Base-by-base conservation (phyloP, 2,329 filamentous ascomycete genomes). In the Spiromastix sp. region DNA sequence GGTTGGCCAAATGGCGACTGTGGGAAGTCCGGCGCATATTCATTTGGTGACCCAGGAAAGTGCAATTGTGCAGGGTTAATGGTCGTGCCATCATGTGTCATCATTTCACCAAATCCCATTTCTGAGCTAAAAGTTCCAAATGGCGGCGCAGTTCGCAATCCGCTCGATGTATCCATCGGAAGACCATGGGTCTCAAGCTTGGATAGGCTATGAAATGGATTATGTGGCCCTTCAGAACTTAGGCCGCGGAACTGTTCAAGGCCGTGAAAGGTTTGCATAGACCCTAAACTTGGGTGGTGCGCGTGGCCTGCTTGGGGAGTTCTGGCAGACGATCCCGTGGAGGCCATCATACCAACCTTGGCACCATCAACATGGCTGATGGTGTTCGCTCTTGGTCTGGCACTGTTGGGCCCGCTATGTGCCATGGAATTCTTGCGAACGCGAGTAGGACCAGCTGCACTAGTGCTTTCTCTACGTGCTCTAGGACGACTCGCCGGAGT, bases 401-500 rank as follows among this genome's bases (percentile, higher is more conserved):
- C 87, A 9, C 71, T 68, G 35, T 70, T 68, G 36, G 62, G 67
- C 20, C 64, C 56, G 33, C 63, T 68, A 47, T 67, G 70, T 31
- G 80, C 86, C 39, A 93, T 76, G 36, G 91, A 96, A 57, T 89
- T 93, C 67, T 96, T 96, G 41, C 91, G 82, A 38, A 89, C 85
- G 41, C 86, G 74, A 46, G 77, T 81, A 5, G 73, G 70, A 6
- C 79, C 77, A 41, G 81, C 75, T 36, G 81, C 85, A 41, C 81
- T 73, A 4, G 72, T 82, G 59, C 91, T 96, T 64, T 96, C 91
- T 45, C 91, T 77, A 46, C 89, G 81, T 48, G 63, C 68, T 49
- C 87, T 78, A 30, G 87, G 86, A 41, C 87, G 77, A 30, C 86
- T 81, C 4, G 86, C 86, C 4, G 91, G 83, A 0, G 86, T 86